Conservation (phyloP, 805 yeast genomes). For the Zygosaccharomyces kombuchaensis region DNA sequence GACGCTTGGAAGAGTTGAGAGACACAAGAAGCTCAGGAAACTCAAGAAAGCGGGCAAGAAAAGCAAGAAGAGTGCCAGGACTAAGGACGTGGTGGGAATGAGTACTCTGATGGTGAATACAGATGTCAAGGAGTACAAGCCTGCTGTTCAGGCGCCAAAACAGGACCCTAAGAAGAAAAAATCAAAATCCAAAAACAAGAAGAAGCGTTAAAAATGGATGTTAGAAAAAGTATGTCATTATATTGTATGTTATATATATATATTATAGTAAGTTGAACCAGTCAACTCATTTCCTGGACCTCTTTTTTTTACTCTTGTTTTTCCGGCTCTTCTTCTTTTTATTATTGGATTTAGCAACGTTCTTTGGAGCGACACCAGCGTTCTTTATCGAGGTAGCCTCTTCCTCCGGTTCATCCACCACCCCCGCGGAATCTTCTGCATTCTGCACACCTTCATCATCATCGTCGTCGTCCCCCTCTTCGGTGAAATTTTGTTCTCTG, state of each 20-base stretch:
- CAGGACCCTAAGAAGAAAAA: constrained; percentile 10
- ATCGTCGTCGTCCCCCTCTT: constrained; percentile 4
- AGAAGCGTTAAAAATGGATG: constrained; percentile 21
- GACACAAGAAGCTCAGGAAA: constrained; percentile 10
- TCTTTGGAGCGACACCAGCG: not conserved
- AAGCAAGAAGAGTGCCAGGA: constrained; percentile 9
- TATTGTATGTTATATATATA: constrained; percentile 9
- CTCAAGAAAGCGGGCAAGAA: constrained; percentile 7
- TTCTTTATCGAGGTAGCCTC: not conserved
- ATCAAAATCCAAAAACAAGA: constrained; percentile 21
- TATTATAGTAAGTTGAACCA: constrained; percentile 2
- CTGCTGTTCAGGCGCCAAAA: constrained; percentile 13
- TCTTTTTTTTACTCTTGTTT: constrained; percentile 19
- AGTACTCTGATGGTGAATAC: constrained; percentile 28
- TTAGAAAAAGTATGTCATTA: constrained; percentile 1
- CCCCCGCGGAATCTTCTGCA: not conserved
- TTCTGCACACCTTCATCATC: not conserved
- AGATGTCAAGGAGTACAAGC: constrained; percentile 26
- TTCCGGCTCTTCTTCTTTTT: constrained; percentile 14
- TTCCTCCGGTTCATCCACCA: not conserved
- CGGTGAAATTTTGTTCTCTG: constrained; percentile 28
- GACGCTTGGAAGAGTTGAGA: constrained; percentile 25
- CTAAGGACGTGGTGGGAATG: constrained; percentile 26
- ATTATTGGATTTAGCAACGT: constrained; percentile 2
- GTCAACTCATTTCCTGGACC: constrained; percentile 11